Evolutionary conservation across 495 filamentous ascomycete genomes (phyloP).

Genomic region (Penicillium parvum): DNA sequence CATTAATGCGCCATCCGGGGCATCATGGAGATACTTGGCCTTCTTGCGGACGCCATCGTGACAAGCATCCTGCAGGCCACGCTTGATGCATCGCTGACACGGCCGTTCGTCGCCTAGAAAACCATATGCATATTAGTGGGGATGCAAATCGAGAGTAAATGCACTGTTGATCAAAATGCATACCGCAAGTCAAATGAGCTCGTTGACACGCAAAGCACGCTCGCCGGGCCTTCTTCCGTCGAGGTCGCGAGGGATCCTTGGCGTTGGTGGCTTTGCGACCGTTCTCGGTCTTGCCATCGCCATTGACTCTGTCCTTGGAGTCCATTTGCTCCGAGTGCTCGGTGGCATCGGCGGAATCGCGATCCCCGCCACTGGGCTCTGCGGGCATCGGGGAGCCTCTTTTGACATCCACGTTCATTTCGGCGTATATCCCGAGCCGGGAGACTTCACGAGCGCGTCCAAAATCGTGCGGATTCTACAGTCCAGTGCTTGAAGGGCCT

Average conservation of each 20-base stretch:
- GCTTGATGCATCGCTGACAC: constrained; percentile 90
- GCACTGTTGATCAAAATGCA: constrained; percentile 29
- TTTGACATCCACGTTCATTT: constrained; percentile 52
- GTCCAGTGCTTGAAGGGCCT: neutral
- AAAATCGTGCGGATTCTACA: neutral
- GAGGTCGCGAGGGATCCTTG: constrained; percentile 81
- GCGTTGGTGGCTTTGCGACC: constrained; percentile 57
- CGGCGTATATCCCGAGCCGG: constrained; percentile 27
- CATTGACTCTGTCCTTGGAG: constrained; percentile 53
- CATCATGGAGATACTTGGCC: constrained; percentile 97
- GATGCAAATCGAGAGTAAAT: neutral
- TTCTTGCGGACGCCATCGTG: constrained; percentile 97
- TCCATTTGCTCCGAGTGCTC: constrained; percentile 34
- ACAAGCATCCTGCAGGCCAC: constrained; percentile 81
- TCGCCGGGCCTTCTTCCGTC: constrained; percentile 91
- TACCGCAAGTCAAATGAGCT: constrained; percentile 97
- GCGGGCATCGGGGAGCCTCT: constrained; percentile 40
- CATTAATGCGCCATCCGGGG: constrained; percentile 72
- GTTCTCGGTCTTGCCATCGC: constrained; percentile 50
- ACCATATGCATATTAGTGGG: constrained; percentile 13
- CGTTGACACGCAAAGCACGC: constrained; percentile 96
- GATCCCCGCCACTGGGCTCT: constrained; percentile 44
- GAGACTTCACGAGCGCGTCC: neutral
- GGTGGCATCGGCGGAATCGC: constrained; percentile 50
- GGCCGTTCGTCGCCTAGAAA: constrained; percentile 75